Evolutionary conservation across 2,329 filamentous ascomycete genomes (phyloP).

Genomic region (Cytospora chrysosperma): DNA sequence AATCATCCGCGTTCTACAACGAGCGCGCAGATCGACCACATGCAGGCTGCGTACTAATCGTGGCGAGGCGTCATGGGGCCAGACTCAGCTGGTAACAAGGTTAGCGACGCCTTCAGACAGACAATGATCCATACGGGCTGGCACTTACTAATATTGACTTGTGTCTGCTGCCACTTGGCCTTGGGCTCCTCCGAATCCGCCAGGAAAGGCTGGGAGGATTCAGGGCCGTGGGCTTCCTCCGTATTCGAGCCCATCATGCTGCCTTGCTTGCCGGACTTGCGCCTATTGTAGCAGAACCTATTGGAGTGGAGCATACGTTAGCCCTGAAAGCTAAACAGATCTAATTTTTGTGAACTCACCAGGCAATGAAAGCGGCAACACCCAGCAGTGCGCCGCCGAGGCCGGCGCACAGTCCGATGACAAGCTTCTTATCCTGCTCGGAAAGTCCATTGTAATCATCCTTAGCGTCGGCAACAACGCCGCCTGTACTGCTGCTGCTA

Average conservation of each 20-base stretch:
- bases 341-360: background rate
- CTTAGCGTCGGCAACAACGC: constrained; percentile 1
- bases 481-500: background rate
- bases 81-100: background rate
- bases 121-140: too few species aligned
- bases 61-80: background rate
- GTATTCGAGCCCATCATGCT: background rate
- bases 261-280: background rate
- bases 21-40: too few species aligned
- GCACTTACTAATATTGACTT: constrained; percentile 4
- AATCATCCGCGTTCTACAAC: too few species aligned
- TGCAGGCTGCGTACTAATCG: background rate
- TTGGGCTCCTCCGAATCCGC: background rate
- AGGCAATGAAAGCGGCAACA: background rate
- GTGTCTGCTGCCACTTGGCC: constrained; percentile 1
- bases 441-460: constrained; percentile 5
- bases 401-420: constrained; percentile 18
- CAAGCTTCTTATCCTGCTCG: constrained; percentile 20
- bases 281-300: constrained; percentile 6
- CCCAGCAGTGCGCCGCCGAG: constrained; percentile 17
- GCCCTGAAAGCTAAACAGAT: background rate
- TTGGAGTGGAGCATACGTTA: background rate
- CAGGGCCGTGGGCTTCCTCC: background rate
- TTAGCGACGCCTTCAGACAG: background rate
- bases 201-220: constrained; percentile 8